These are phyloP conservation scores for Pseudogymnoascus sp. DNA, from an alignment of 2,329 filamentous ascomycete genomes.

Conservation along the genomic window DNA sequence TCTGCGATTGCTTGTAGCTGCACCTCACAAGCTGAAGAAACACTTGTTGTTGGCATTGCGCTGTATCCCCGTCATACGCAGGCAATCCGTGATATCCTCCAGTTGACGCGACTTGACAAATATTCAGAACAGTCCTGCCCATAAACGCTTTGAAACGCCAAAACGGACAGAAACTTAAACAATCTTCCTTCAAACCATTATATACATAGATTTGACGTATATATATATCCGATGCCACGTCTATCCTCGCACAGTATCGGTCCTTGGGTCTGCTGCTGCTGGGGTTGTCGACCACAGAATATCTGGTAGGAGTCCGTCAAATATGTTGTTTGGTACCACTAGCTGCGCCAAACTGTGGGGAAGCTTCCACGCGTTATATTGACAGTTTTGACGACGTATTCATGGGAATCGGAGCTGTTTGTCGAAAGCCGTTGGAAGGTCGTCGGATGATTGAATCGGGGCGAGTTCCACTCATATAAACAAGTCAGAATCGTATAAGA, in stretches of 20 bases:
- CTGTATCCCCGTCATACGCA: neutral
- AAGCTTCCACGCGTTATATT: neutral
- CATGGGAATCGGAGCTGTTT: neutral
- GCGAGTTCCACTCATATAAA: neutral
- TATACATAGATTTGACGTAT: neutral
- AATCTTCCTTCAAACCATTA: neutral
- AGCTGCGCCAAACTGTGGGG: neutral
- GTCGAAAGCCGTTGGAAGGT: neutral
- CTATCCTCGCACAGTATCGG: neutral
- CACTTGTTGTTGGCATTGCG: conserved; percentile 28
- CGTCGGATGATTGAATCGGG: neutral
- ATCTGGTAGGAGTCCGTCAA: neutral
- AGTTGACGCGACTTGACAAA: neutral
- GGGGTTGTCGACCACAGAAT: neutral
- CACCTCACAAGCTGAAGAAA: conserved; percentile 19
- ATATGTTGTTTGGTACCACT: neutral
- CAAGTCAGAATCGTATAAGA: neutral
- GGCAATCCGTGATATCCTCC: neutral
- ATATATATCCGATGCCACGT: neutral
- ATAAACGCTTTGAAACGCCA: neutral
- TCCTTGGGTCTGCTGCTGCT: neutral
- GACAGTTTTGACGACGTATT: neutral
- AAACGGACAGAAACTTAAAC: neutral
- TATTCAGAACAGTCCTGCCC: neutral
- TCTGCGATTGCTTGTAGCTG: conserved; percentile 59